Evolutionary conservation across 2,329 filamentous ascomycete species (phyloP).

Genomic region (Dryadomyces quercus-mongolicae): DNA sequence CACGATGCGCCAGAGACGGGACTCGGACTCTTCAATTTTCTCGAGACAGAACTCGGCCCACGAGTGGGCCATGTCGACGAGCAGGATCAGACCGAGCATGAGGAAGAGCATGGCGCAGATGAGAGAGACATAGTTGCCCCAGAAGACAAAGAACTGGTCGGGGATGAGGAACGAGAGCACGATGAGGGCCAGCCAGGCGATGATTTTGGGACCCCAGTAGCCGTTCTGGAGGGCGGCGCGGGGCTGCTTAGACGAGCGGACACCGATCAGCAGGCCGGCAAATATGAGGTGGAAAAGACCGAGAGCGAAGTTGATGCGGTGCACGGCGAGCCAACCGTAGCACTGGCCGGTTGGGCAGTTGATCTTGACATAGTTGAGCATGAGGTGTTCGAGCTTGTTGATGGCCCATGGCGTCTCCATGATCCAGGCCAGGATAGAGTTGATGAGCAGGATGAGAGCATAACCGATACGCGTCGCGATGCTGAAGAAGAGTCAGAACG

Average conservation of each 20-base stretch:
- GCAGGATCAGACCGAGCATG: slow-evolving; percentile 76
- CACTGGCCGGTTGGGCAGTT: slow-evolving; percentile 83
- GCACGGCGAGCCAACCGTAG: slow-evolving; percentile 90
- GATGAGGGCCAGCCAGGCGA: slow-evolving; percentile 77
- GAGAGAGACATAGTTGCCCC: slow-evolving; percentile 89
- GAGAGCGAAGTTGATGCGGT: slow-evolving; percentile 95
- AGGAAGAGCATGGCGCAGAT: slow-evolving; percentile 86
- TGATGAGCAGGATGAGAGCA: slow-evolving; percentile 85
- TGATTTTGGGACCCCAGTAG: slow-evolving; percentile 96
- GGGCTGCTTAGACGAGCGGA: slow-evolving; percentile 74
- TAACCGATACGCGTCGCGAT: slow-evolving; percentile 96
- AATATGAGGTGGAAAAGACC: slow-evolving; percentile 87
- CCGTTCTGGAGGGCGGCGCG: slow-evolving; percentile 88
- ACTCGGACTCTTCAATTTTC: slow-evolving; percentile 86
- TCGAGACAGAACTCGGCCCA: slow-evolving; percentile 95
- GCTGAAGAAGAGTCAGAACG: too few species aligned
- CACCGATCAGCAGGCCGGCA: slow-evolving; percentile 73
- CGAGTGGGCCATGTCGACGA: slow-evolving; percentile 89
- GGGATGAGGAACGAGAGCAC: slow-evolving; percentile 93
- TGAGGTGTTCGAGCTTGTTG: slow-evolving; percentile 84
- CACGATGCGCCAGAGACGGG: slow-evolving; percentile 68
- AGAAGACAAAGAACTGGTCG: slow-evolving; percentile 86
- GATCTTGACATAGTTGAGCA: slow-evolving; percentile 92
- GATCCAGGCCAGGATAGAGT: slow-evolving; percentile 95
- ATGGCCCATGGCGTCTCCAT: slow-evolving; percentile 99